Evolutionary conservation across 1,284 basidiomycete genomes (phyloP), one percentile per base, ranked within the genome.

Genomic region (Xerocomus nothofagi): DNA sequence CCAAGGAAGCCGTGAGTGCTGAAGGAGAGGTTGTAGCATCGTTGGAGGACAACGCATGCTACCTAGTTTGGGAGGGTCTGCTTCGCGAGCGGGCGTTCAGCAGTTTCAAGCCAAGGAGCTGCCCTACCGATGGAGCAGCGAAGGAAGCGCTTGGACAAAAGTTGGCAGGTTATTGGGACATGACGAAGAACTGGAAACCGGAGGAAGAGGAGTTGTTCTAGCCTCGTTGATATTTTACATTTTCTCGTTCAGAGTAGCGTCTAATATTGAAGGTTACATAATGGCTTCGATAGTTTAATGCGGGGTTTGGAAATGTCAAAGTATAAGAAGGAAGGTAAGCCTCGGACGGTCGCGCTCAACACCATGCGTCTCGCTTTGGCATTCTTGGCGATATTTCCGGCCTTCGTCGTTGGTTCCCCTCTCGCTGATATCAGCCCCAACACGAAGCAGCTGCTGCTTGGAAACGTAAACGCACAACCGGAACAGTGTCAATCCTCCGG

Each of bases 61-160:
- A 86, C 63, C 69, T 97, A 40, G 83, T 99, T 6, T 99, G 96
- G 91, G 92, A 97, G 67, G 96, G 97, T 11, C 82, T 86, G 44
- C 69, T 97, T 40, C 79, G 91, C 33, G 93, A 98, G 57, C 76
- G 93, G 30, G 76, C 81, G 31, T 98, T 95, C 69, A 84, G 74
- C 61, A 78, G 77, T 44, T 95, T 97, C 72, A 88, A 87, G 62
- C 84, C 88, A 30, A 87, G 86, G 71, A 87, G 83, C 51, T 93
- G 89, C 57, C 92, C 93, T 40, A 90, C 87, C 6, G 96, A 99
- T 69, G 71, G 77, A 20, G 77, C 83, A 39, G 96, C 92, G 7
- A 91, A 91, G 71, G 93, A 97, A 60, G 77, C 82, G 44, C 74
- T 98, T 31, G 94, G 93, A 0, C 75, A 80, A 51, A 91, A 86